Evolutionary conservation across 768 basidiomycete genomes (phyloP).

Genomic region (Neoboletus magnificus): DNA sequence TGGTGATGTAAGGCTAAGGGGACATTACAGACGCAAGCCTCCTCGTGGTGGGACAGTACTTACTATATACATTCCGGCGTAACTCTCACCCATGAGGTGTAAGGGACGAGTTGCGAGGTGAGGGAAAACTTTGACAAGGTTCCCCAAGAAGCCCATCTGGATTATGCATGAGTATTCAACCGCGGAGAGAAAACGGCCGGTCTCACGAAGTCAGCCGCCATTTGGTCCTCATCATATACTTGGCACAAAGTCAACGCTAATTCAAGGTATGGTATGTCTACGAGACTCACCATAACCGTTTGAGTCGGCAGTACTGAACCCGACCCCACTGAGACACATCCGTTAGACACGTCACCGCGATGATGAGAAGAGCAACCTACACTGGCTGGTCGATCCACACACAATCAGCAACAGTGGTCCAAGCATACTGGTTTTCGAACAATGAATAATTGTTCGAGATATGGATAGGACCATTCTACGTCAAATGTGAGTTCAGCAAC

Average conservation of each 20-base stretch:
- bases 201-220: constrained; percentile 51
- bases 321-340: constrained; percentile 44
- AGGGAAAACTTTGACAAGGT: constrained; percentile 74
- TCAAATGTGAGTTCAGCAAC: neutral
- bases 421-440: constrained; percentile 51
- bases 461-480: constrained; percentile 67
- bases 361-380: constrained; percentile 21
- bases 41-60: constrained; percentile 17
- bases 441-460: constrained; percentile 50
- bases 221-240: constrained; percentile 63
- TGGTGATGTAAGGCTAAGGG: constrained; percentile 67
- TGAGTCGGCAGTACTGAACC: constrained; percentile 62
- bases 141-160: constrained; percentile 69
- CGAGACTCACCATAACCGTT: constrained; percentile 52
- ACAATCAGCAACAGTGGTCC: constrained; percentile 60
- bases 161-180: neutral
- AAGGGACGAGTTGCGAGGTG: constrained; percentile 63
- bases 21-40: neutral
- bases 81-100: constrained; percentile 69
- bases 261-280: neutral
- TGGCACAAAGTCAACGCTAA: constrained; percentile 12
- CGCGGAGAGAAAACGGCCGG: neutral
- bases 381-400: constrained; percentile 78
- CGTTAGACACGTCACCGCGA: neutral
- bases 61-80: constrained; percentile 71